Base-by-base conservation (phyloP, 352 stramenopile species). In the Pythium oligandrum region DNA sequence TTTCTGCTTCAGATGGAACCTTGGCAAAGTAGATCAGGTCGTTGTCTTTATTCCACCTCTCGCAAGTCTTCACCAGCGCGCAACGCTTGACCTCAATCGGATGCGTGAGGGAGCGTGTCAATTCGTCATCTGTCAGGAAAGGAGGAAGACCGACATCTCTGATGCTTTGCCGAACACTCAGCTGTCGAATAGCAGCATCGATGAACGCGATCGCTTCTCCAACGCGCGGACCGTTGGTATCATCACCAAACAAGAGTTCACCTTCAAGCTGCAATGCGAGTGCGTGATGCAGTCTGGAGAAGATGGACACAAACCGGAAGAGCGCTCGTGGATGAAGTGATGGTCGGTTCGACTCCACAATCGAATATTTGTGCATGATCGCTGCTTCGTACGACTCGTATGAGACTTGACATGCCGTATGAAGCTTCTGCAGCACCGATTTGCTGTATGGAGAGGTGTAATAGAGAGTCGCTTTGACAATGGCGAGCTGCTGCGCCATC, bases 401-500 rank as follows among this genome's bases (percentile, higher is more conserved):
- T 10, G 56, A 67, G n/a, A 54, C 44, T 3, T 62, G 39, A 44
- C 59, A 66, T 7, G 26, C 59, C 8, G 38, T 36, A 30, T 79
- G 70, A 11, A 79, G 67, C 48, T 75, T 79, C 26, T 73, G 56
- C 4, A 78, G 53, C 33, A 71, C 55, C 0, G 57, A 60, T 34
- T 61, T 56, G 39, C 55, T 70, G 53, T 64, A 75, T 2, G 54
- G 53, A 30, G 54, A 59, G n/a, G 70, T 60, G 10, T 56, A 59
- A 52, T 68, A 54, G 4, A 76, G 42, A 1, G 63, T 50, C 1
- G 67, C 64, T 26, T 71, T 73, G 32, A 75, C 59, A 39, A 79
- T 71, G 6, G 70, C 68, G 10, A 79, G 56, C 30, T 79, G 70
- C 17, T 79, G 67, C 0, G 70, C 67, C 70, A 73, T 42, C 3